phyloP scores from a whole-genome alignment of 2,329 filamentous ascomycete species.

The Bipolaris bicolor region DNA sequence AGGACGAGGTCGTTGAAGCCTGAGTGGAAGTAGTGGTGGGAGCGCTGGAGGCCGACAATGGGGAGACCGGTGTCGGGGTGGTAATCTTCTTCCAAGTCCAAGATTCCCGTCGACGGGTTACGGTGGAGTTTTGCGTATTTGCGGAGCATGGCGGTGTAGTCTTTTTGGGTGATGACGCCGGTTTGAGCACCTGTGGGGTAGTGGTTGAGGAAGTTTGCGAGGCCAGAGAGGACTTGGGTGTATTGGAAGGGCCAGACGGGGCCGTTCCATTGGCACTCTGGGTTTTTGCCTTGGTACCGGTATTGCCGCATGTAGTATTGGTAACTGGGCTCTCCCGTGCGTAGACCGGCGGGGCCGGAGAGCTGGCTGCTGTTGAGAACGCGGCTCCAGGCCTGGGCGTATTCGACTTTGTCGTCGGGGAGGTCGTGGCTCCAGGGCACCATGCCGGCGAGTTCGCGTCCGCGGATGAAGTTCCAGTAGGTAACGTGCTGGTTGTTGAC shows the following conservation, averaged over 20 bases:
- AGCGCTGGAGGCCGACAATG: conserved; percentile 52
- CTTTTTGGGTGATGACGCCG: conserved; percentile 33
- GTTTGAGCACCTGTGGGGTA: conserved; percentile 40
- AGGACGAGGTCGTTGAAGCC: conserved; percentile 53
- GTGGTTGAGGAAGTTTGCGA: conserved; percentile 53
- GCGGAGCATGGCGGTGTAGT: conserved; percentile 48
- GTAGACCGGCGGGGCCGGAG: conserved; percentile 46
- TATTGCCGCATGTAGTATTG: conserved; percentile 56
- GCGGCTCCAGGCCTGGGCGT: conserved; percentile 49
- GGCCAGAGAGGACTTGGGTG: conserved; percentile 50
- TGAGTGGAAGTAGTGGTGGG: conserved; percentile 56
- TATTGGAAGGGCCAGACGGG: conserved; percentile 55
- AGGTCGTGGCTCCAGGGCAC: conserved; percentile 54
- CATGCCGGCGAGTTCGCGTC: conserved; percentile 53
- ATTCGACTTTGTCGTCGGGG: conserved; percentile 48
- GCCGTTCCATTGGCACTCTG: conserved; percentile 56
- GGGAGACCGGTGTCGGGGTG: conserved; percentile 51
- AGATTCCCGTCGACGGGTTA: conserved; percentile 36
- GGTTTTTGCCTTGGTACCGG: conserved; percentile 46
- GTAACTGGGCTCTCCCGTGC: conserved; percentile 54
- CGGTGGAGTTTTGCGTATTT: conserved; percentile 53
- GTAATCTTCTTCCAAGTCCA: conserved; percentile 55
- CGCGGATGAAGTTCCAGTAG: conserved; percentile 52
- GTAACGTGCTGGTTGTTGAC: conserved; percentile 49
- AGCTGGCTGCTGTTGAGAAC: conserved; percentile 46